Percentiles rank a stretch among this genome's conserved stretches.
phyloP scores from a whole-genome alignment of 768 basidiomycete species.

The Mycena chlorophos region DNA sequence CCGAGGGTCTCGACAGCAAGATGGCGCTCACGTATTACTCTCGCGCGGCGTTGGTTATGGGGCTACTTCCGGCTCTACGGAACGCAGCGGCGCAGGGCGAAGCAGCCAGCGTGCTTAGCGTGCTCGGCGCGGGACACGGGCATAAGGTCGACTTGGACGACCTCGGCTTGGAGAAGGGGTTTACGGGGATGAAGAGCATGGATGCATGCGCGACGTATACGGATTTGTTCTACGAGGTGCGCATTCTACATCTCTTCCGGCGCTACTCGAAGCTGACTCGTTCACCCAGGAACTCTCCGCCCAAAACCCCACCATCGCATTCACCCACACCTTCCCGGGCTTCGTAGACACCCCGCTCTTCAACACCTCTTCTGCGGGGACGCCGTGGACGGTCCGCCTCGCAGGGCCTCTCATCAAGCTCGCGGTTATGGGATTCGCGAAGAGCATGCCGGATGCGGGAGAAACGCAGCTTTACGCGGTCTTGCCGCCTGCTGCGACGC shows the following conservation, averaged over 20 bases:
- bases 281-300: constrained; percentile 24
- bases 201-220: constrained; percentile 6
- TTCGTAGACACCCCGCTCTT: constrained; percentile 20
- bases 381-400: neutral
- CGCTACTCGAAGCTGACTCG: neutral
- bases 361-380: neutral
- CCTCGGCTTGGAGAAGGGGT: constrained; percentile 20
- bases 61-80: constrained; percentile 32
- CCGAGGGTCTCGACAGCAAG: constrained; percentile 36
- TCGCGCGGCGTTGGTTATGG: constrained; percentile 34
- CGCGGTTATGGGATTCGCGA: neutral
- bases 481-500: neutral
- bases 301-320: constrained; percentile 22
- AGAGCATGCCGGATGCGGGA: neutral
- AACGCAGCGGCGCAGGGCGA: constrained; percentile 32
- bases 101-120: constrained; percentile 35
- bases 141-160: constrained; percentile 21
- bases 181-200: neutral
- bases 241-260: neutral
- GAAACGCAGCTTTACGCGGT: neutral
- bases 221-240: constrained; percentile 15
- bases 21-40: constrained; percentile 36
- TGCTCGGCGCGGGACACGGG: constrained; percentile 31
- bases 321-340: constrained; percentile 30
- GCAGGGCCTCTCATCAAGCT: neutral